Percentiles rank a stretch among this genome's conserved stretches.
Conservation (phyloP, 129 eudicot genomes). For the Cynara cardunculus region DNA sequence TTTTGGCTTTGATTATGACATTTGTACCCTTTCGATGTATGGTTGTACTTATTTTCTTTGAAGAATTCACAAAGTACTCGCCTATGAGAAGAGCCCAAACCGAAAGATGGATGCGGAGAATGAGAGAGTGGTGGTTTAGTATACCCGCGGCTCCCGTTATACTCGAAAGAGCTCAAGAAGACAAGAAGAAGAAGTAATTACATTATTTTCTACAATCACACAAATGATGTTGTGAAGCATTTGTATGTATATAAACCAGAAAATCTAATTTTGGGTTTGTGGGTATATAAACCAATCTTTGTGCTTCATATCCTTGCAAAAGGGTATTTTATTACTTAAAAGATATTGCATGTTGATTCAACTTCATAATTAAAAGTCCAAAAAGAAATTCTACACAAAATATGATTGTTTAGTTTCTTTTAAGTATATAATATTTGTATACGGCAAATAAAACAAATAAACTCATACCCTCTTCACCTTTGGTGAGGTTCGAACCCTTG, state of each 20-base stretch:
- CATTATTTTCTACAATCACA: not conserved
- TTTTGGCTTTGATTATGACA: constrained; percentile 46
- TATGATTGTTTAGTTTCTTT: too few species aligned
- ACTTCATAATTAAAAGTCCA: too few species aligned
- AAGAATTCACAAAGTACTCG: constrained; percentile 69
- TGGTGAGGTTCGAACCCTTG: too few species aligned
- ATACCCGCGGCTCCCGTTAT: constrained; percentile 95
- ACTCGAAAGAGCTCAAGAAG: constrained; percentile 60
- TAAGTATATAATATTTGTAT: too few species aligned
- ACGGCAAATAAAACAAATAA: too few species aligned
- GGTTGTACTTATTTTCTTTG: constrained; percentile 48
- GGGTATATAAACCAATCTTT: not conserved
- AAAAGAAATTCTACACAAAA: too few species aligned
- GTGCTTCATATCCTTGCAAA: too few species aligned
- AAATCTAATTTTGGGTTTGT: not conserved
- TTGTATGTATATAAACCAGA: not conserved
- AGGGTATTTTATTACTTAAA: too few species aligned
- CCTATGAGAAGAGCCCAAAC: constrained; percentile 66
- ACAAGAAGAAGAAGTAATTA: constrained; percentile 61
- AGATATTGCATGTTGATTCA: too few species aligned
- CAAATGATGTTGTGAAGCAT: not conserved
- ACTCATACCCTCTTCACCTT: too few species aligned
- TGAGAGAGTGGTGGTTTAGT: constrained; percentile 98
- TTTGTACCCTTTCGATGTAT: constrained; percentile 54
- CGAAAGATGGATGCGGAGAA: constrained; percentile 62